Base-by-base conservation (phyloP, 768 basidiomycete species). In the Suillus subaureus region DNA sequence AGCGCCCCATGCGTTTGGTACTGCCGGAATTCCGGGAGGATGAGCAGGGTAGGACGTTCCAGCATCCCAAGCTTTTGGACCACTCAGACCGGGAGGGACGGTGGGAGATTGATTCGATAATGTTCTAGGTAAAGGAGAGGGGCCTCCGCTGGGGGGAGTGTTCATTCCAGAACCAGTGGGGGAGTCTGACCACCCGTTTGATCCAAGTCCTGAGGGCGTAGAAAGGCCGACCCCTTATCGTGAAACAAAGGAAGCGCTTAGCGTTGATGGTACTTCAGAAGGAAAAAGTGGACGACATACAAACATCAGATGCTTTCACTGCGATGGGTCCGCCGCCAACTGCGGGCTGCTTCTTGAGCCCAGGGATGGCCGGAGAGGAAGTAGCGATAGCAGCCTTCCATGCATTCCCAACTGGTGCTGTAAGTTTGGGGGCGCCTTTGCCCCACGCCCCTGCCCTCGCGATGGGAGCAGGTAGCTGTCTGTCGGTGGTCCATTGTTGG, bases 231-330 rank as follows among this genome's bases (percentile, higher is more conserved):
- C 26, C 57, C 57, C 57, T 57, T 39, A 26, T 40, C 16, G 26
- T 58, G 56, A 37, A 31, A 31, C 26, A 28, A 52, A 51, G 54
- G 13, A 56, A 26, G 37, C 23, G 9, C 11, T 58, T 21, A 58
- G 57, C 6, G 12, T 54, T 9, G 9, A 54, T 11, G 21, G 39
- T 37, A 33, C n/a, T 16, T 35, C 43, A 21, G 9, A 1, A 28
- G 18, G 31, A 18, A 42, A 42, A 8, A 40, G 4, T 11, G 16
- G n/a, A 52, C 21, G 8, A 75, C 75, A 65, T 52, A 76, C 75
- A 76, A 63, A 76, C 70, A 49, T 75, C 73, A 60, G 33, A 64
- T 21, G 72, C 66, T 65, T 78, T 76, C 21, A 76, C 72, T 3
- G 26, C 39, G 28, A 78, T 37, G 7, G 69, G 49, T 7, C 75